These are phyloP conservation scores for Polyporus arcularius DNA, from an alignment of 768 basidiomycete species.

Conservation along the genomic window DNA sequence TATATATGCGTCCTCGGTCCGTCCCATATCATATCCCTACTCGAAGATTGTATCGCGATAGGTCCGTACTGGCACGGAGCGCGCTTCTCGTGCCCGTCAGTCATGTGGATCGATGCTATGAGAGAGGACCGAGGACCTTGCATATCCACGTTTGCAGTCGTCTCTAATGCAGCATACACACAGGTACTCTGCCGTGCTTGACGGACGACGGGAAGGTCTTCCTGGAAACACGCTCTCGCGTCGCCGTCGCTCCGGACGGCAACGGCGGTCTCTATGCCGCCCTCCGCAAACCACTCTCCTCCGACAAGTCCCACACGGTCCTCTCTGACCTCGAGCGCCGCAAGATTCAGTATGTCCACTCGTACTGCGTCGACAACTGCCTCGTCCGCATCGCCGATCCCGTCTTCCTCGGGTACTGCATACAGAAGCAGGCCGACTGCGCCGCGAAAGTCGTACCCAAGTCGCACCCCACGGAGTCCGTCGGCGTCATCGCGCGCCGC, in stretches of 20 bases:
- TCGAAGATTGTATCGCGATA: background rate
- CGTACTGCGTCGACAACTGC: constrained; percentile 98
- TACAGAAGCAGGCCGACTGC: constrained; percentile 84
- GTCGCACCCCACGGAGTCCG: constrained; percentile 80
- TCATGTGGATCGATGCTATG: too few species aligned
- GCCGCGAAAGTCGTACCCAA: constrained; percentile 98
- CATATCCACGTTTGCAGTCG: background rate
- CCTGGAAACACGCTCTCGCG: constrained; percentile 71
- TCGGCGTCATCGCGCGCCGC: constrained; percentile 89
- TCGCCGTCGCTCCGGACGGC: constrained; percentile 97
- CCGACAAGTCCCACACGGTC: constrained; percentile 66
- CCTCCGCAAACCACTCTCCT: constrained; percentile 72
- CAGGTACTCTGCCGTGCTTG: constrained; percentile 94
- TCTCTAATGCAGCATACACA: background rate
- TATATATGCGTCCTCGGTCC: background rate
- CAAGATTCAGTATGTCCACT: constrained; percentile 86
- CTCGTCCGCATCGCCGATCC: constrained; percentile 97
- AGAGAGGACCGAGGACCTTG: background rate
- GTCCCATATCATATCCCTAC: background rate
- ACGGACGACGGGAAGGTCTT: constrained; percentile 93
- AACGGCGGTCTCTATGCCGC: constrained; percentile 98
- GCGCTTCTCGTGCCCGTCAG: background rate
- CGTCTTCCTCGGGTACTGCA: constrained; percentile 93
- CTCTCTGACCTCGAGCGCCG: constrained; percentile 80
- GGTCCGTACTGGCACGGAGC: background rate